phyloP scores from a whole-genome alignment of 1,284 basidiomycete species.

The Malassezia nana region DNA sequence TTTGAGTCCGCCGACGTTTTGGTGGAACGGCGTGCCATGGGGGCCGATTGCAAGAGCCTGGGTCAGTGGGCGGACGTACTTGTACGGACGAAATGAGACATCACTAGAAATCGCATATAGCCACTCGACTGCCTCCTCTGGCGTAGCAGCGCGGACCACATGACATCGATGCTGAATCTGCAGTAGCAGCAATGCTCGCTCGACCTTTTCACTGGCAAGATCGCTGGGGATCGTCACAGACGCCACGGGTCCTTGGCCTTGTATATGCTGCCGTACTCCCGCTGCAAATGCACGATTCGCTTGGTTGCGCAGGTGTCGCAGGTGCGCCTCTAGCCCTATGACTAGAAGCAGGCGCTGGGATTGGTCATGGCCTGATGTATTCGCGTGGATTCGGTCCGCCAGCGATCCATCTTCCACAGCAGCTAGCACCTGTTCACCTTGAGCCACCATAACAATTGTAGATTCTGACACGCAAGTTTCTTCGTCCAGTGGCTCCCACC shows the following conservation, averaged over 20 bases:
- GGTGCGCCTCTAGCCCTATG: conserved; percentile 5
- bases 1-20: background rate
- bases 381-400: background rate
- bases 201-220: background rate
- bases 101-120: conserved; percentile 13
- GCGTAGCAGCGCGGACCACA: background rate
- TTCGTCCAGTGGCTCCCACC: conserved; percentile 13
- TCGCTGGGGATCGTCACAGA: background rate
- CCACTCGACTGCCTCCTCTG: conserved; percentile 2
- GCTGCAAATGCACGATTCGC: conserved; percentile 6
- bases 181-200: conserved; percentile 2
- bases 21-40: background rate
- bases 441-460: background rate
- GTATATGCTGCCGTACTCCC: conserved; percentile 5
- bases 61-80: background rate
- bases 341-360: conserved; percentile 4
- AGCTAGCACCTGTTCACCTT: background rate
- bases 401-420: background rate
- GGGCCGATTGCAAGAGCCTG: conserved; percentile 2
- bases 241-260: background rate
- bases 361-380: background rate
- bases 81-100: conserved; percentile 16
- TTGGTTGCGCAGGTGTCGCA: background rate
- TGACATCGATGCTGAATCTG: conserved; percentile 10
- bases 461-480: conserved; percentile 7